Evolutionary conservation across 2,329 filamentous ascomycete species (phyloP).

Genomic region (Xylariaceae sp.): DNA sequence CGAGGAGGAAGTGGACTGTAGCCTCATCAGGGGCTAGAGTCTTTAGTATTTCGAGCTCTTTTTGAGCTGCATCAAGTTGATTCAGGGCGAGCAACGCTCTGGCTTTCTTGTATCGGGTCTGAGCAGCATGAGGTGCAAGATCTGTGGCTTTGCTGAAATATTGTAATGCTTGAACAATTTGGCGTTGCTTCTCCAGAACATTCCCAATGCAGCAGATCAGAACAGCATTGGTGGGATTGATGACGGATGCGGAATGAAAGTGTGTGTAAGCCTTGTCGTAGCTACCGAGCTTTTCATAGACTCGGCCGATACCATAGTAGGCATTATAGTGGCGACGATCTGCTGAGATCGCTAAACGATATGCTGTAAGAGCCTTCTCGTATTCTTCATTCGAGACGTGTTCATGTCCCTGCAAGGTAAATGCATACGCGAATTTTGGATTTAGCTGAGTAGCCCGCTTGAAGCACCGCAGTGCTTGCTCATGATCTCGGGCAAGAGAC

Average conservation of each 20-base stretch:
- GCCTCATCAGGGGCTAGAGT: constrained; percentile 93
- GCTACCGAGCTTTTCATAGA: constrained; percentile 89
- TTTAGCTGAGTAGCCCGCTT: constrained; percentile 91
- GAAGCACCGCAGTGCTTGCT: constrained; percentile 93
- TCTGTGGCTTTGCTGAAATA: constrained; percentile 85
- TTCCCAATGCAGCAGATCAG: constrained; percentile 91
- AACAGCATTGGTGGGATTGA: constrained; percentile 94
- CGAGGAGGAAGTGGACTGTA: constrained; percentile 93
- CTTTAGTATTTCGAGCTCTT: constrained; percentile 85
- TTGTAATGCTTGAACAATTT: constrained; percentile 76
- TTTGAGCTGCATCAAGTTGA: constrained; percentile 73
- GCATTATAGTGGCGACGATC: constrained; percentile 95
- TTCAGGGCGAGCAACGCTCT: constrained; percentile 79
- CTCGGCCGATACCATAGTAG: constrained; percentile 87
- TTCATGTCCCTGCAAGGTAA: constrained; percentile 94
- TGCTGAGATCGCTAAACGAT: constrained; percentile 82
- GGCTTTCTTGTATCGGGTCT: constrained; percentile 93
- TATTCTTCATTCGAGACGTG: constrained; percentile 96
- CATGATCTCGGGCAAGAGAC: constrained; percentile 89
- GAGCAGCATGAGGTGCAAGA: constrained; percentile 78
- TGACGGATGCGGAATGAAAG: constrained; percentile 83
- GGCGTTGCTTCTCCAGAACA: constrained; percentile 86
- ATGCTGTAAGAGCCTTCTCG: constrained; percentile 88
- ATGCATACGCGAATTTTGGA: constrained; percentile 91
- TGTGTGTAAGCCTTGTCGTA: constrained; percentile 91